A percentile compares a stretch with the other conserved stretches of the same genome.
phyloP scores from a whole-genome alignment of 306 rosid species.

The Carpinus fangiana region DNA sequence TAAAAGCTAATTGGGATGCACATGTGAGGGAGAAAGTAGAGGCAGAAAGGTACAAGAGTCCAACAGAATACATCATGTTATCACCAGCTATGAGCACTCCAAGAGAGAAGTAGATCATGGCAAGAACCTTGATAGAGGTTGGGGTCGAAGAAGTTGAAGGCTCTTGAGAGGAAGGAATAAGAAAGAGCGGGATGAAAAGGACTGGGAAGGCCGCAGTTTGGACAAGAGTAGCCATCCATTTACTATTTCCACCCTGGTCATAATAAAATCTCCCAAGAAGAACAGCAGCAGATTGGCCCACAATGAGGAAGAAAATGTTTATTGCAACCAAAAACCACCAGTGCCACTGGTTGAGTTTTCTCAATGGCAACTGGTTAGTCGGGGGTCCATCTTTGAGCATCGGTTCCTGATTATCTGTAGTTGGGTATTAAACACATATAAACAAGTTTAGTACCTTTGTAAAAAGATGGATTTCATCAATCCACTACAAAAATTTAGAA shows the following conservation, averaged over 20 bases:
- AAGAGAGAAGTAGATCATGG: slow-evolving; percentile 51
- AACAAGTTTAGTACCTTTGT: not conserved
- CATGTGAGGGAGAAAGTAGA: slow-evolving; percentile 87
- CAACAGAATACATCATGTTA: slow-evolving; percentile 76
- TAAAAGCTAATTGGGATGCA: slow-evolving; percentile 85
- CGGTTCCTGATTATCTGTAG: slow-evolving; percentile 60
- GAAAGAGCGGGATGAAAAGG: slow-evolving; percentile 55
- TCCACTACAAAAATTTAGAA: not conserved
- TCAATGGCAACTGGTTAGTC: slow-evolving; percentile 27
- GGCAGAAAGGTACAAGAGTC: slow-evolving; percentile 84
- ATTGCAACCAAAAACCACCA: slow-evolving; percentile 86
- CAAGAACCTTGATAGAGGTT: slow-evolving; percentile 42
- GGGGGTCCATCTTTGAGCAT: slow-evolving; percentile 36
- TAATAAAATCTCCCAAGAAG: slow-evolving; percentile 87
- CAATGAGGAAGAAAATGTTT: slow-evolving; percentile 58
- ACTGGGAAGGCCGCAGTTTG: slow-evolving; percentile 84
- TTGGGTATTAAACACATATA: not conserved
- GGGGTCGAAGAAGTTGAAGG: slow-evolving; percentile 35
- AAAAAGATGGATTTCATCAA: not conserved
- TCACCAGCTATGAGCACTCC: slow-evolving; percentile 73
- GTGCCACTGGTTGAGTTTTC: slow-evolving; percentile 63
- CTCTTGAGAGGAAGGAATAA: slow-evolving; percentile 45
- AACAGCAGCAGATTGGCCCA: slow-evolving; percentile 85
- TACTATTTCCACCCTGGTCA: slow-evolving; percentile 87
- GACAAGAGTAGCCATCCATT: slow-evolving; percentile 92